A percentile compares a stretch with the other conserved stretches of the same genome.
phyloP scores from a whole-genome alignment of 2,329 filamentous ascomycete genomes.

The Cadophora sp. region DNA sequence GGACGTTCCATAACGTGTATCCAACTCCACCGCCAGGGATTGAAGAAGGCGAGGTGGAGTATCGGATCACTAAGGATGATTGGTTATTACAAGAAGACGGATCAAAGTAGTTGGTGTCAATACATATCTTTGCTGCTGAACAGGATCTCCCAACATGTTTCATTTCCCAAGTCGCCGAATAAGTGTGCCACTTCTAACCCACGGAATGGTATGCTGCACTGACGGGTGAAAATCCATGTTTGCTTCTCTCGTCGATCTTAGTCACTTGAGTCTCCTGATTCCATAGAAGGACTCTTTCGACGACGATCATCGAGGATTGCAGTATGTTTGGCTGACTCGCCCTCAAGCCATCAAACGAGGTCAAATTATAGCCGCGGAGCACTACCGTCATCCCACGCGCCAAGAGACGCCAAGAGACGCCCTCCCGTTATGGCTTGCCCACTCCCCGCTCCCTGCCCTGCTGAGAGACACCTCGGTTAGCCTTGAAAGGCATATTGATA shows the following conservation, averaged over 20 bases:
- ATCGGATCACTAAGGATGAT: conserved; percentile 12
- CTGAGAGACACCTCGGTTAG: background rate
- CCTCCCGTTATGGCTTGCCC: conserved; percentile 3
- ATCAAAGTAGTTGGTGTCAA: background rate
- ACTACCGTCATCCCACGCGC: conserved; percentile 4
- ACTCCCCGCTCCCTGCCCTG: background rate
- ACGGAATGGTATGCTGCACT: background rate
- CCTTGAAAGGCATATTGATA: background rate
- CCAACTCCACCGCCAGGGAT: conserved; percentile 14
- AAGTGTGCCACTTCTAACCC: background rate
- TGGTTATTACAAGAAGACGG: background rate
- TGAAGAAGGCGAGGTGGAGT: conserved; percentile 16
- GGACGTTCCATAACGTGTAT: conserved; percentile 14
- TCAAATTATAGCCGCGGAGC: background rate
- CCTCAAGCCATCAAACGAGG: background rate
- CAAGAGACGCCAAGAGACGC: conserved; percentile 7
- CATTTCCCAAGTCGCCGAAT: background rate
- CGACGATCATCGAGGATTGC: background rate
- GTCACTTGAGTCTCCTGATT: background rate
- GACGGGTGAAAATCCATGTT: background rate
- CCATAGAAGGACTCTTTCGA: background rate
- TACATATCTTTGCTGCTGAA: background rate
- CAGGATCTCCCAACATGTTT: background rate
- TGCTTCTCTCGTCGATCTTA: background rate
- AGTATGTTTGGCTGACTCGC: background rate